Evolutionary conservation across 805 yeast species (phyloP).

Genomic region (Starmerella stellata): DNA sequence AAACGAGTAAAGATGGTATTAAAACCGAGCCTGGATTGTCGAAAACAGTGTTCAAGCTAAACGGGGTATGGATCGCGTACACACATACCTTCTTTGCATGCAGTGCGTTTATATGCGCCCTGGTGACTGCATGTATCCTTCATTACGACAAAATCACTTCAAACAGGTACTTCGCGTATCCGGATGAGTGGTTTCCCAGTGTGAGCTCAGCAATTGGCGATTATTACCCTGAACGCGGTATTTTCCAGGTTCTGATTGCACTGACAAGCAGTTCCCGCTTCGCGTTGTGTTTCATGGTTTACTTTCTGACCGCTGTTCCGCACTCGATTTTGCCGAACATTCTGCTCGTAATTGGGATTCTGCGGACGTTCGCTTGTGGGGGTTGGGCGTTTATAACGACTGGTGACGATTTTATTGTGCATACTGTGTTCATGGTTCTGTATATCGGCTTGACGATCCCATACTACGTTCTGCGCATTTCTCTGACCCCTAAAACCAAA

Average conservation of each 20-base stretch:
- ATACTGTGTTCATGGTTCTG: constrained; percentile 85
- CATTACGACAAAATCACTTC: constrained; percentile 79
- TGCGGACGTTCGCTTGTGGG: constrained; percentile 91
- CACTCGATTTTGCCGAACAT: constrained; percentile 25
- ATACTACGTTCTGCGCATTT: constrained; percentile 56
- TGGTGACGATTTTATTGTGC: constrained; percentile 92
- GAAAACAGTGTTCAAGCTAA: constrained; percentile 12
- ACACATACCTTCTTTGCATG: constrained; percentile 59
- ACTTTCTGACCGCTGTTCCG: constrained; percentile 24
- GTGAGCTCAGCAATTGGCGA: constrained; percentile 96
- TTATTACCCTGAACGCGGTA: constrained; percentile 83
- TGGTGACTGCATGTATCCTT: constrained; percentile 51
- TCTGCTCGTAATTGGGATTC: constrained; percentile 37
- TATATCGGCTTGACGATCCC: constrained; percentile 82
- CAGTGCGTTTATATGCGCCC: constrained; percentile 58
- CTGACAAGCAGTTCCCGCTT: constrained; percentile 87
- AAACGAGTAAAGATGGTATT: too few relatives aligned
- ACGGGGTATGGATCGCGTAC: constrained; percentile 45
- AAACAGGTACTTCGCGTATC: constrained; percentile 75
- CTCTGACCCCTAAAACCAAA: constrained; percentile 33
- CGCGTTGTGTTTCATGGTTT: constrained; percentile 36
- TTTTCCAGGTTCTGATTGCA: constrained; percentile 83
- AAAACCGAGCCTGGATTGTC: background rate
- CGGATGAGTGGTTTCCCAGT: constrained; percentile 97
- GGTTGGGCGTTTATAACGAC: constrained; percentile 98